These are phyloP conservation scores for Phytophthora melonis DNA, from an alignment of 352 stramenopile genomes.

Conservation along the genomic window DNA sequence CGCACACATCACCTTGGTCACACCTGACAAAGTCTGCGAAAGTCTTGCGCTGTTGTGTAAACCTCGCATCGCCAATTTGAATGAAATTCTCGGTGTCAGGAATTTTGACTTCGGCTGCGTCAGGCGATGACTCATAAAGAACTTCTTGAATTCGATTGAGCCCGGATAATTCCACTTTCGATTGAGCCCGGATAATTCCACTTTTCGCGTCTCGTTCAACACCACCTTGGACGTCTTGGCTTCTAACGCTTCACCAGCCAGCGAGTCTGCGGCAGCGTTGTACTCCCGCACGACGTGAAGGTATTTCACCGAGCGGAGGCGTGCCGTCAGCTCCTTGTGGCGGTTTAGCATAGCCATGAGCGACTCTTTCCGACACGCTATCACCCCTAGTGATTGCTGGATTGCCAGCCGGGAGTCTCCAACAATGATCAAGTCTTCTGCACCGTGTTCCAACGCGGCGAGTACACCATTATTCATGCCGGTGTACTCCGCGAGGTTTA, in stretches of 20 bases:
- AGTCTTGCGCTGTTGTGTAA: neutral
- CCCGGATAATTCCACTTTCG: neutral
- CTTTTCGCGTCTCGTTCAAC: neutral
- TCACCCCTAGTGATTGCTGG: conserved; percentile 24
- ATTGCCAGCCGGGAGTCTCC: conserved; percentile 17
- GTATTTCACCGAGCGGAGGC: conserved; percentile 5
- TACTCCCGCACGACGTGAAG: conserved; percentile 4
- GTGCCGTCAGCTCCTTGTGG: conserved; percentile 2
- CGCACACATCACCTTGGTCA: neutral
- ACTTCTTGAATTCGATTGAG: conserved; percentile 1
- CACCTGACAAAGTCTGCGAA: neutral
- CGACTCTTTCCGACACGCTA: conserved; percentile 14
- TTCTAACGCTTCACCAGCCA: neutral
- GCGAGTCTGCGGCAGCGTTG: conserved; percentile 2
- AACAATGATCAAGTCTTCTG: conserved; percentile 6
- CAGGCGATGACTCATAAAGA: neutral
- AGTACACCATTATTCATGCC: neutral
- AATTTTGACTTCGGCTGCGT: too few species aligned
- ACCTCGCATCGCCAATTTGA: neutral
- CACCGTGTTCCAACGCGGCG: neutral
- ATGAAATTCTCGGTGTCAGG: neutral
- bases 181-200: too few species aligned
- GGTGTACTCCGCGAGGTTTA: conserved; percentile 8
- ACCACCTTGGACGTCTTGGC: neutral
- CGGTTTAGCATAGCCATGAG: conserved; percentile 5